Evolutionary conservation across 176 grass and related monocot species (phyloP).

Genomic region (Echinochloa phyllopogon): DNA sequence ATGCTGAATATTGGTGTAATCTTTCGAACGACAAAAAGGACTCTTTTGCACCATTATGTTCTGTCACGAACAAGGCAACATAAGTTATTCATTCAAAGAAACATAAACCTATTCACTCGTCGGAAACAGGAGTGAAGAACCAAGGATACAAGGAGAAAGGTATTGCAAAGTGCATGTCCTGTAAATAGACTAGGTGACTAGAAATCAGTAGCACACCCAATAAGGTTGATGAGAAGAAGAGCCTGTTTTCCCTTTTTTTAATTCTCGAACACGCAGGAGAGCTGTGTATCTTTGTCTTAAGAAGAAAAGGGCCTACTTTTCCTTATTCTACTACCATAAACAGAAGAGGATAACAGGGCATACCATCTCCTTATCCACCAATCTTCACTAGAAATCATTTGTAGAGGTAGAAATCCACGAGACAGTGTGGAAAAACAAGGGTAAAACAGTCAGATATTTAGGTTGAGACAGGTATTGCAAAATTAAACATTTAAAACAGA

Average conservation of each 20-base stretch:
- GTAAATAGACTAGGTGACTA: conserved; percentile 14
- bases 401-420: conserved; percentile 39
- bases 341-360: conserved; percentile 26
- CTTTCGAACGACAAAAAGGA: conserved; percentile 32
- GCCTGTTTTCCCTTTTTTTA: neutral
- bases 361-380: conserved; percentile 95
- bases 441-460: conserved; percentile 44
- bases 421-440: conserved; percentile 43
- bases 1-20: conserved; percentile 30
- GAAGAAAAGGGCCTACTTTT: neutral
- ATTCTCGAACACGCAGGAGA: too few relatives aligned
- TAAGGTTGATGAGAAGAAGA: neutral
- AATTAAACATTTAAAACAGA: conserved; percentile 37
- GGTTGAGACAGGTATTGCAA: neutral
- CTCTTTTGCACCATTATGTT: conserved; percentile 53
- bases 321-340: conserved; percentile 17
- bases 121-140: neutral
- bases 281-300: neutral
- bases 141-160: conserved; percentile 15
- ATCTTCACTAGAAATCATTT: conserved; percentile 68
- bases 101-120: neutral
- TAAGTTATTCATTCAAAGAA: conserved; percentile 4
- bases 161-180: neutral
- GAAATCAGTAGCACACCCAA: neutral
- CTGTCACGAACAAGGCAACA: conserved; percentile 54